Evolutionary conservation across 345 rosid species (phyloP).

Genomic region (Eucalyptus lansdowneana): DNA sequence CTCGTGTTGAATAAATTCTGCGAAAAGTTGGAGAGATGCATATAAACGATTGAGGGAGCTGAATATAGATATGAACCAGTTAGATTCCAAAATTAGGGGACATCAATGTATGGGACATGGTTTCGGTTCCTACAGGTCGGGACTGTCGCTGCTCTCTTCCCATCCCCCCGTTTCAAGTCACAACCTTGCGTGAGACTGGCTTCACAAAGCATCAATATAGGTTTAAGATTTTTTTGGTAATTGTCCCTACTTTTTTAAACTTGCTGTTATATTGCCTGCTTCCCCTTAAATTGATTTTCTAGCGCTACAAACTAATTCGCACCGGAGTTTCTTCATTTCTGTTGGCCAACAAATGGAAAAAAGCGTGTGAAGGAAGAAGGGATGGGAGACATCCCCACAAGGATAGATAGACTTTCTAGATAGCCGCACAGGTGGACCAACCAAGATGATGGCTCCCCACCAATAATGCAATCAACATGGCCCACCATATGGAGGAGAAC

Average conservation of each 20-base stretch:
- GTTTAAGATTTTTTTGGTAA: too few relatives aligned
- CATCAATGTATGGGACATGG: too few relatives aligned
- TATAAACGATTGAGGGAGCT: too few relatives aligned
- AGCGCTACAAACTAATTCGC: not conserved
- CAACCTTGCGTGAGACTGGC: accelerated
- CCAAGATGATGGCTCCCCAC: not conserved
- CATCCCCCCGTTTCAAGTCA: accelerated
- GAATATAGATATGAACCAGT: too few relatives aligned
- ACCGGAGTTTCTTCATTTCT: not conserved
- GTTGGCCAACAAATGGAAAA: not conserved
- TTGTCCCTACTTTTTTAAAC: not conserved
- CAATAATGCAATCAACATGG: slow-evolving; percentile 9
- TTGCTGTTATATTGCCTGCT: not conserved
- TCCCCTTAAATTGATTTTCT: not conserved
- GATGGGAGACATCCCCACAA: not conserved
- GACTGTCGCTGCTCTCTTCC: too few relatives aligned
- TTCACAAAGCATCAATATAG: too few relatives aligned
- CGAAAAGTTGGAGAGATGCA: too few relatives aligned
- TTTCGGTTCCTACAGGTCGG: accelerated
- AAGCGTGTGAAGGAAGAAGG: not conserved
- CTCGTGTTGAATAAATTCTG: accelerated
- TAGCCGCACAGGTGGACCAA: slow-evolving; percentile 10
- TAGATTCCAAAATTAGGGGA: too few relatives aligned
- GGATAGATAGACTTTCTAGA: not conserved
- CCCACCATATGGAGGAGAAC: not conserved